Evolutionary conservation across 805 yeast genomes (phyloP), one percentile per base, ranked within the genome.

Genomic region (Kuraishia piskuri): DNA sequence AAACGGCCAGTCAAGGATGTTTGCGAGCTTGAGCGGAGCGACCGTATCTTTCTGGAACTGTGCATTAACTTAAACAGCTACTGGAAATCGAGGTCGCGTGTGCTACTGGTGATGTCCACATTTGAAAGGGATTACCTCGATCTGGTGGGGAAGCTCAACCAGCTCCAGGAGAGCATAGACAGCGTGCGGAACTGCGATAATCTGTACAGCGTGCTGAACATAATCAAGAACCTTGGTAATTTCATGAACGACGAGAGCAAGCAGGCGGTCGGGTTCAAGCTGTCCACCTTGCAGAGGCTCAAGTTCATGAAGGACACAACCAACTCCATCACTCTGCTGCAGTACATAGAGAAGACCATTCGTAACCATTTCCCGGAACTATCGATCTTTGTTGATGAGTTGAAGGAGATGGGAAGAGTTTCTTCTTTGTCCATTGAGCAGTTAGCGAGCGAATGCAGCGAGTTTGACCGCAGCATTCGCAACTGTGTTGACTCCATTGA

Each of bases 161-260:
- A 75, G 12, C 69, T 86, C 46, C 90, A 86, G 60, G 78, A 74
- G 50, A 85, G 87, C 0, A 75, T 83, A 22, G 78, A 74, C 26
- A 72, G 77, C 25, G 70, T 87, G 22, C 73, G 71, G 52, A 68
- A 72, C 14, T 84, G 90, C 0, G 60, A 71, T 19, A 75, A 80
- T 44, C 74, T 87, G 61, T 75, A 80, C 57, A 74, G 75, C 52
- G 78, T 86, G 2, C 76, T 87, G 55, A 82, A 79, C 56, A 79
- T 87, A 47, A 84, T 87, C 56, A 78, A 84, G 58, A 82, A 83
- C 14, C 80, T 87, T 54, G 95, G 94, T 56, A 87, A 87, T 60
- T 86, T 79, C 59, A 87, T 87, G 94, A 87, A 87, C 63, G 90
- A 84, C 60, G 67, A 75, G 6, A 73, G 84, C 3, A 86, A 83